phyloP scores from a whole-genome alignment of 139 green algal species.

The Chlamydomonas applanata region DNA sequence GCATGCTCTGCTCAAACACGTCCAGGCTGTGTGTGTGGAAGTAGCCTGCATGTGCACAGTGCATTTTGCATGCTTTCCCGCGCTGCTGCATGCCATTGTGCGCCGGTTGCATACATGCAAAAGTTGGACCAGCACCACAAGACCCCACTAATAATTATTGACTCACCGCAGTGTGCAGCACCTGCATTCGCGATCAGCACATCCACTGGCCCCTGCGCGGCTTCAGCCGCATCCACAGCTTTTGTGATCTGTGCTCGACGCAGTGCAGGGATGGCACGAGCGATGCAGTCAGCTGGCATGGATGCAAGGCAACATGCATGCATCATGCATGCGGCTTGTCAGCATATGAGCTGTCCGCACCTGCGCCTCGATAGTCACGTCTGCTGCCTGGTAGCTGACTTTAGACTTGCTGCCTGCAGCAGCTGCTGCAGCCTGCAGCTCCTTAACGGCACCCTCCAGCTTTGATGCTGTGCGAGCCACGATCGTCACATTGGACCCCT shows the following conservation, averaged over 20 bases:
- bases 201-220: slow-evolving; percentile 54
- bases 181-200: slow-evolving; percentile 74
- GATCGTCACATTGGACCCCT: slow-evolving; percentile 52
- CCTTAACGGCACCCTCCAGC: slow-evolving; percentile 44
- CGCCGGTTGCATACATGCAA: background rate
- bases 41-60: slow-evolving; percentile 44
- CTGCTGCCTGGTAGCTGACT: slow-evolving; percentile 1
- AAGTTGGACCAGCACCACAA: background rate
- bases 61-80: background rate
- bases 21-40: slow-evolving; percentile 62
- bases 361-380: slow-evolving; percentile 28
- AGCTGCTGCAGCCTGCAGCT: slow-evolving; percentile 11
- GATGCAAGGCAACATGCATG: too few relatives aligned
- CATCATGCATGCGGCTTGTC: too few relatives aligned
- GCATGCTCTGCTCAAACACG: slow-evolving; percentile 59
- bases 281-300: too few relatives aligned
- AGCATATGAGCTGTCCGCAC: background rate
- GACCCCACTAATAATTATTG: too few relatives aligned
- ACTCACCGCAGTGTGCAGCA: slow-evolving; percentile 44
- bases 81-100: background rate
- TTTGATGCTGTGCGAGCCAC: slow-evolving; percentile 55
- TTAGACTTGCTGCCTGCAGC: background rate
- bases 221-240: slow-evolving; percentile 13
- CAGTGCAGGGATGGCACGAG: too few relatives aligned
- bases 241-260: background rate